These are phyloP conservation scores for Rhizopogon rudus DNA, from an alignment of 768 basidiomycete genomes.

Conservation along the genomic window DNA sequence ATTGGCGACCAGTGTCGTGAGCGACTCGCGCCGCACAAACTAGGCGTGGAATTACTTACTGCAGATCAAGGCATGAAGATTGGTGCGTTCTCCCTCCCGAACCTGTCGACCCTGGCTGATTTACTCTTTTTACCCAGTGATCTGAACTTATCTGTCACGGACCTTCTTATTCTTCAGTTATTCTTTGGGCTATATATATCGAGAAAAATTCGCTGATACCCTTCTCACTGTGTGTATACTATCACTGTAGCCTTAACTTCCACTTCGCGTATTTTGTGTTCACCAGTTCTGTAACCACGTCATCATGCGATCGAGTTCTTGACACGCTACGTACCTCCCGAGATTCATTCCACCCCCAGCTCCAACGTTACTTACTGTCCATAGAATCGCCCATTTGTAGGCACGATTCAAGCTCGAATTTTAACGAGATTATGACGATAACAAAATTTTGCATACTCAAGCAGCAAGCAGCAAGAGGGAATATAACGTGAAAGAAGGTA, in stretches of 20 bases:
- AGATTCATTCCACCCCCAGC: neutral
- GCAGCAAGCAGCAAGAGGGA: conserved; percentile 1
- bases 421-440: neutral
- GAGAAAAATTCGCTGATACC: conserved; percentile 14
- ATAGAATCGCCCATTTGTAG: neutral
- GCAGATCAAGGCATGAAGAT: conserved; percentile 81
- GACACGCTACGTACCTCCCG: neutral
- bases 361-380: neutral
- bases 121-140: conserved; percentile 23
- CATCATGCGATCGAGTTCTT: neutral
- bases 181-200: conserved; percentile 10
- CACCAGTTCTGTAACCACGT: conserved; percentile 1
- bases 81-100: conserved; percentile 40
- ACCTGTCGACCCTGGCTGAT: neutral
- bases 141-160: conserved; percentile 21
- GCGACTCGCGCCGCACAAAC: conserved; percentile 51
- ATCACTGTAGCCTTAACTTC: conserved; percentile 33
- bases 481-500: conserved; percentile 6
- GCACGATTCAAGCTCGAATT: neutral
- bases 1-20: conserved; percentile 71
- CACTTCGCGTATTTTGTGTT: neutral
- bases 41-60: conserved; percentile 68
- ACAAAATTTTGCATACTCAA: neutral
- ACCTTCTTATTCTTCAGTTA: conserved; percentile 3
- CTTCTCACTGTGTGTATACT: conserved; percentile 26